Conservation (phyloP, 2,329 filamentous ascomycete species). For the Metarhizium humberi region DNA sequence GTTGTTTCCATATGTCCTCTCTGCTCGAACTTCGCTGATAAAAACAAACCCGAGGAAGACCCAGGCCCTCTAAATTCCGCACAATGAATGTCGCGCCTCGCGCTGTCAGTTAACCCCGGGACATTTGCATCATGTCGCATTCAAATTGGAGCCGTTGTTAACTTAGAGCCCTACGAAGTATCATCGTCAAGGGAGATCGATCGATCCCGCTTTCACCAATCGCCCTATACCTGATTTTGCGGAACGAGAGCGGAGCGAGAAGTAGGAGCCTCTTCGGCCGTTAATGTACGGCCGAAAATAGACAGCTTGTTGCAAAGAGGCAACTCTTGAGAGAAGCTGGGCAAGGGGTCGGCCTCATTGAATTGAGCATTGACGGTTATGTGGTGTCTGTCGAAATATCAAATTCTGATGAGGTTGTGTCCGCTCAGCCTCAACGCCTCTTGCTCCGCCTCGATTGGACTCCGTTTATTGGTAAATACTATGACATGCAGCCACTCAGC, state of each 20-base stretch:
- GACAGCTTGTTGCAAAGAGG: too few species aligned
- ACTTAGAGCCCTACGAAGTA: background rate
- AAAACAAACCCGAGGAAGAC: background rate
- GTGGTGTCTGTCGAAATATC: background rate
- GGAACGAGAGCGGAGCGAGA: too few species aligned
- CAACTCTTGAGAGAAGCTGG: too few species aligned
- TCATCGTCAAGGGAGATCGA: background rate
- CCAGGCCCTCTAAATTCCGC: background rate
- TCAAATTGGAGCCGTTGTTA: background rate
- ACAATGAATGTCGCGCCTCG: background rate
- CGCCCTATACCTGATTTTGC: too few species aligned
- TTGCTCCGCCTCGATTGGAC: background rate
- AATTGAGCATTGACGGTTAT: background rate
- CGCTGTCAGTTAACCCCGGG: background rate
- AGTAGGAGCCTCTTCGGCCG: too few species aligned
- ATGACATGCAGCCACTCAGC: background rate
- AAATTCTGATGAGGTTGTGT: background rate
- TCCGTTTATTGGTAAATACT: too few species aligned
- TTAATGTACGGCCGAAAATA: too few species aligned
- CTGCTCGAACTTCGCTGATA: background rate
- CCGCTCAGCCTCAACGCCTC: background rate
- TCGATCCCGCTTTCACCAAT: background rate
- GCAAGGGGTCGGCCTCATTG: too few species aligned
- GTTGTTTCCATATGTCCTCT: background rate
- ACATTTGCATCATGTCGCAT: background rate